These are phyloP conservation scores for Elsinoe ampelina DNA, from an alignment of 2,329 filamentous ascomycete species.

Conservation along the genomic window DNA sequence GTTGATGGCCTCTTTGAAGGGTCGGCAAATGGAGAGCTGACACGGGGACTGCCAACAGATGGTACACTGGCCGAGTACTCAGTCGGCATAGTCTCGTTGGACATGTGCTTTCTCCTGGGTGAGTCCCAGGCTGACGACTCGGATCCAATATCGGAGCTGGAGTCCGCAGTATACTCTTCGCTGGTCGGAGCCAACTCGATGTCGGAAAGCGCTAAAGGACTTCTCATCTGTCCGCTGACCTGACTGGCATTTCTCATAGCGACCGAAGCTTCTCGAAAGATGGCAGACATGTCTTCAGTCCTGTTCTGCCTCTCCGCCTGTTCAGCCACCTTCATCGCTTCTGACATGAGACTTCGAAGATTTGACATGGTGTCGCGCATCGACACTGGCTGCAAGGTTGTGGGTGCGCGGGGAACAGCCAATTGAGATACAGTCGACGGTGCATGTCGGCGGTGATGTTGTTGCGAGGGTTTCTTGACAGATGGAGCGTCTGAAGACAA, in stretches of 20 bases:
- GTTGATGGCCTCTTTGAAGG: background rate
- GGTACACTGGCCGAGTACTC: constrained; percentile 15
- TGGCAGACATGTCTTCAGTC: constrained; percentile 30
- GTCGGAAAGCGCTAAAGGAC: constrained; percentile 15
- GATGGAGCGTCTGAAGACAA: constrained; percentile 11
- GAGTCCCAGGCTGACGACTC: constrained; percentile 10
- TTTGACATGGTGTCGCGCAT: constrained; percentile 26
- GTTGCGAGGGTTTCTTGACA: constrained; percentile 13
- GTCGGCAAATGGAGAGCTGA: background rate
- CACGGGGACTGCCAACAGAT: background rate
- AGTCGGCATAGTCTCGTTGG: constrained; percentile 9
- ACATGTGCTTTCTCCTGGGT: background rate
- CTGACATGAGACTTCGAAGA: constrained; percentile 35
- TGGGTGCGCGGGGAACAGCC: background rate
- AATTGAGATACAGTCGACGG: background rate
- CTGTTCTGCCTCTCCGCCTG: constrained; percentile 26
- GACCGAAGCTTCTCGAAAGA: constrained; percentile 32
- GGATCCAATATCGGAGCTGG: constrained; percentile 14
- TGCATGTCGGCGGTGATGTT: constrained; percentile 7
- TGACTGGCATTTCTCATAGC: constrained; percentile 27
- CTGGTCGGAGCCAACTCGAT: constrained; percentile 13
- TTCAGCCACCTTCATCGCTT: constrained; percentile 32
- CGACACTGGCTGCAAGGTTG: background rate
- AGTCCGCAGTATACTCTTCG: constrained; percentile 14
- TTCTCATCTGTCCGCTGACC: constrained; percentile 15